Evolutionary conservation across 768 basidiomycete genomes (phyloP).

Genomic region (Leccinum broughii): DNA sequence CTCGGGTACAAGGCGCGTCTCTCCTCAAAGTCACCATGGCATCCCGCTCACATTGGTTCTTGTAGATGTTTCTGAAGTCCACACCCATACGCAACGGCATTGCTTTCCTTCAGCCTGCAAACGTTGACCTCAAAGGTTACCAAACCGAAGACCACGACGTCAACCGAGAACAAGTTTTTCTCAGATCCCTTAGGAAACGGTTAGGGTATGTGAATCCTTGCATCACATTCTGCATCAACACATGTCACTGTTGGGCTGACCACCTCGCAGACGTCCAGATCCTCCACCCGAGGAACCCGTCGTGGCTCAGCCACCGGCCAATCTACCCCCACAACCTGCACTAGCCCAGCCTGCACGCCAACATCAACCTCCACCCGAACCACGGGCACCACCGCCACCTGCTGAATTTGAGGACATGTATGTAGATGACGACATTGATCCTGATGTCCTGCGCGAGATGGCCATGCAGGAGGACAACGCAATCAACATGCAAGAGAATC

Average conservation of each 20-base stretch:
- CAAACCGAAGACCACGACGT: slow-evolving; percentile 64
- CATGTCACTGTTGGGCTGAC: background rate
- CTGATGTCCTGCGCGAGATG: slow-evolving; percentile 30
- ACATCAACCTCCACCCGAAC: slow-evolving; percentile 11
- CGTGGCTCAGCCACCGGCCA: slow-evolving; percentile 10
- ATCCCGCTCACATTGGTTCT: background rate
- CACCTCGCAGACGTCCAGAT: slow-evolving; percentile 26
- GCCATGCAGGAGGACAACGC: slow-evolving; percentile 18
- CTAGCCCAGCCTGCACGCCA: slow-evolving; percentile 19
- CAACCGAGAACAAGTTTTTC: slow-evolving; percentile 58
- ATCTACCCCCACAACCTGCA: slow-evolving; percentile 15
- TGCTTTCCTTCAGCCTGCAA: slow-evolving; percentile 74
- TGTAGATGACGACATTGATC: slow-evolving; percentile 30
- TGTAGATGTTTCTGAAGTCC: slow-evolving; percentile 68
- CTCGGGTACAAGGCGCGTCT: slow-evolving; percentile 76
- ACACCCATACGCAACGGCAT: slow-evolving; percentile 68
- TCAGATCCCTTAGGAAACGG: slow-evolving; percentile 56
- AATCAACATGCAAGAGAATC: slow-evolving; percentile 6
- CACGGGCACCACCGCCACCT: slow-evolving; percentile 14
- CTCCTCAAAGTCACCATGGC: background rate
- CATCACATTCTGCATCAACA: background rate
- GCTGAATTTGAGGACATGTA: slow-evolving; percentile 25
- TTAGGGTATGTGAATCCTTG: slow-evolving; percentile 56
- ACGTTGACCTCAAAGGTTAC: slow-evolving; percentile 59
- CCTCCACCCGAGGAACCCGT: slow-evolving; percentile 18